Base-by-base conservation (phyloP, 768 basidiomycete genomes). In the Neoboletus magnificus region DNA sequence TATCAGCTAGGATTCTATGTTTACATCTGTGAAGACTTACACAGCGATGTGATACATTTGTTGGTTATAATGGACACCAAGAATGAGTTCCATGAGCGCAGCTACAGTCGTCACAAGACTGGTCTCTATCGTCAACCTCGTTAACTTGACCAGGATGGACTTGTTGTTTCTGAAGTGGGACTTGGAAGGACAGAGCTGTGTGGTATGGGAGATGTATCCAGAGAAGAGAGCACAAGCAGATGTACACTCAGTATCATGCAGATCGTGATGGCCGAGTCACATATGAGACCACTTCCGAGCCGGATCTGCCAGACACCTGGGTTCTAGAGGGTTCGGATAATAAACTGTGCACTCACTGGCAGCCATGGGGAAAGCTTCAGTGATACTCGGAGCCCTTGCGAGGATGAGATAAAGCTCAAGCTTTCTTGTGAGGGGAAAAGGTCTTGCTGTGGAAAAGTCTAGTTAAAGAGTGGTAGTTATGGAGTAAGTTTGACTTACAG, bases 101-200 rank as follows among this genome's bases (percentile, higher is more conserved):
- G 67, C 55, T 4, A 44, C 30, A 4, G 65, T 57, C 9, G 67
- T 69, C 11, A 69, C 45, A 13, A 61, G 50, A 4, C 67, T 65
- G 0, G 65, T 69, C 33, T 69, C 66, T 16, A 67, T 49, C 23
- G 65, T 61, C 11, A 68, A 37, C 47, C 37, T 66, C 1, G 58
- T 68, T 5, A 66, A 33, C 32, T 52, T 63, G 40, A 37, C 29
- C 8, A 62, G 22, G 9, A 18, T 44, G 1, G 46, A 57, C 2
- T 42, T 63, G 16, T 20, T 57, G 6, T 32, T 32, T 5, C 12
- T 16, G 29, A 61, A 57, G 25, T 39, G 10, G 3, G 56, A 53
- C n/a, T 52, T 41, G 13, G 58, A 52, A 15, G 54, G 25, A 18
- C 48, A 53, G 29, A 68, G 52, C 67, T 69, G 29, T 40, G 22